A percentile compares a stretch with the other conserved stretches of the same genome.
Conservation (phyloP, 2,329 filamentous ascomycete species). For the Raffaelea arxii region DNA sequence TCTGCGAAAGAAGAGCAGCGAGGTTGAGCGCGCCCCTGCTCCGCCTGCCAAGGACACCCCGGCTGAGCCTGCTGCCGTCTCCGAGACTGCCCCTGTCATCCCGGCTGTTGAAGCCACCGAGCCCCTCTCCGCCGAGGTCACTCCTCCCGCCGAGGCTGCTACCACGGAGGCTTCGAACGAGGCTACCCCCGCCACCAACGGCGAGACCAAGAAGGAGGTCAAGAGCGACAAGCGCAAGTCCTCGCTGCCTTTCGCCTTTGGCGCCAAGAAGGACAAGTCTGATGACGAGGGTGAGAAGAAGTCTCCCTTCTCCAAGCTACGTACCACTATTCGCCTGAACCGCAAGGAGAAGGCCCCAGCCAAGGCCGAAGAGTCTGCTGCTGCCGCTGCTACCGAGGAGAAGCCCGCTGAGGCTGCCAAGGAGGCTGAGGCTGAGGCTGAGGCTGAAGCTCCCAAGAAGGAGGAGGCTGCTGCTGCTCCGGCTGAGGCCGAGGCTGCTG, state of each 20-base stretch:
- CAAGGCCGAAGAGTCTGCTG: conserved; percentile 25
- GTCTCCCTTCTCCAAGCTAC: conserved; percentile 52
- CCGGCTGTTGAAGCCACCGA: conserved; percentile 48
- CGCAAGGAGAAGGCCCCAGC: conserved; percentile 34
- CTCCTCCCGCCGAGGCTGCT: conserved; percentile 29
- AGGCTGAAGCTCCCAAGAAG: conserved; percentile 15
- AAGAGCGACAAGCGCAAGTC: conserved; percentile 77
- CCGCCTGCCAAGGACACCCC: conserved; percentile 32
- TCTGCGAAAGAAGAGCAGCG: conserved; percentile 46
- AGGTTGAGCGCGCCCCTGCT: conserved; percentile 33
- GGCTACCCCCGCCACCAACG: conserved; percentile 33
- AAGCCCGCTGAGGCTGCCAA: conserved; percentile 20
- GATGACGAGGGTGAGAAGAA: conserved; percentile 56
- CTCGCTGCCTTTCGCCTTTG: conserved; percentile 60
- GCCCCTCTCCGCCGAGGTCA: conserved; percentile 45
- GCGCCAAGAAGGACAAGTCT: conserved; percentile 65
- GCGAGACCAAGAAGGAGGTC: conserved; percentile 50
- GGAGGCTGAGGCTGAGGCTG: conserved; percentile 22
- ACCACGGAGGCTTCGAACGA: conserved; percentile 23
- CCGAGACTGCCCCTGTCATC: conserved; percentile 48
- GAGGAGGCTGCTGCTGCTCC: conserved; percentile 17
- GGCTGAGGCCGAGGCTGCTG: conserved; percentile 23
- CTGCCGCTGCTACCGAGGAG: conserved; percentile 20
- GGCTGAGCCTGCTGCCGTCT: conserved; percentile 29
- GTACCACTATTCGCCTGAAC: conserved; percentile 43